Evolutionary conservation across 768 basidiomycete genomes (phyloP), one percentile per base, ranked within the genome.

Genomic region (Suillus ampliporus): DNA sequence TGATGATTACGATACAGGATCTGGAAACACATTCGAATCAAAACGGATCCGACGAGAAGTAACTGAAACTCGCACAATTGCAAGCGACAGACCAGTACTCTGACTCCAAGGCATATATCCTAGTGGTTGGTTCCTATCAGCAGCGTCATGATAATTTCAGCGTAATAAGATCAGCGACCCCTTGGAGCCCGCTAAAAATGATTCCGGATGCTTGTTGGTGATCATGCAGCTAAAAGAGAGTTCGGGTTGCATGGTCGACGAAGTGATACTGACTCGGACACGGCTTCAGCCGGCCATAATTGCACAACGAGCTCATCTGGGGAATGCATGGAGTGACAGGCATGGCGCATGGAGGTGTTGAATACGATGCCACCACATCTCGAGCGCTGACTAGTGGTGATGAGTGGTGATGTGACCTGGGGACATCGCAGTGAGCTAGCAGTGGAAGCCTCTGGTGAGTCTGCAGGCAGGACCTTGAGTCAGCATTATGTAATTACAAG

Each of bases 171-270:
- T 61, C 61, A 15, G 23, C 7, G 15, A 40, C 28, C 9, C 35
- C 34, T 14, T 4, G 28, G 53, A 61, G 17, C 41, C 40, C 57
- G 21, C 61, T 57, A 43, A 61, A 21, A 17, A 46, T 11, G 13
- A 28, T 28, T 10, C 35, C 31, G 19, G n/a, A 26, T 28, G 10
- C 41, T n/a, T 26, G 21, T 15, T 46, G 0, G 21, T 23, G 15
- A n/a, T 58, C 56, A 6, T 61, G 41, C 23, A 61, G 21, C 61
- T 56, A 61, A 23, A 61, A 61, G 4, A 56, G 37, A 19, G 28
- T 58, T 3, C 53, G 31, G 23, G 41, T 7, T 23, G 17, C 14
- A 15, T 61, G 56, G 26, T 61, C 61, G 28, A 58, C 34, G 28
- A 58, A 61, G 37, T 61, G 58, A 38, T 61, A 61, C 21, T 37